These are phyloP conservation scores for Pyracantha coccinea DNA, from an alignment of 331 rosid genomes.

Conservation along the genomic window DNA sequence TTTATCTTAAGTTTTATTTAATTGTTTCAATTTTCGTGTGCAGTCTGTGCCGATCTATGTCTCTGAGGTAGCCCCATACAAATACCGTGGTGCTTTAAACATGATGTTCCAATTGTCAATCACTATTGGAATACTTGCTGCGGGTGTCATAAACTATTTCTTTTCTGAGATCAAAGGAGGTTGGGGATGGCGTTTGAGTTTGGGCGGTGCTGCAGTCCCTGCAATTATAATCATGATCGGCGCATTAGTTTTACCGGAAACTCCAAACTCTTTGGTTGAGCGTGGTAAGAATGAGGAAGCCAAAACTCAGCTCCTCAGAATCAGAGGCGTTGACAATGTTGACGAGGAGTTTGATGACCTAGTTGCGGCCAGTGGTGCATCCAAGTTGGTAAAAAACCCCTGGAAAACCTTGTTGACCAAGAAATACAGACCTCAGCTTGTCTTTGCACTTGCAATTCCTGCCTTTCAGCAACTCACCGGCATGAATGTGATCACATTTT, in stretches of 20 bases:
- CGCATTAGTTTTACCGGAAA: background rate
- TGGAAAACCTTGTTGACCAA: background rate
- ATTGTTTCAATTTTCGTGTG: background rate
- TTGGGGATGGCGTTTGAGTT: slow-evolving; percentile 34
- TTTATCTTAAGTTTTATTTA: no score
- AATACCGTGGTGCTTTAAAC: slow-evolving; percentile 39
- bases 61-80: slow-evolving; percentile 55
- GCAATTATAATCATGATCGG: background rate
- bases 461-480: slow-evolving; percentile 14
- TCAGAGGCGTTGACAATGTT: background rate
- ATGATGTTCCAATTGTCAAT: slow-evolving; percentile 55
- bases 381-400: background rate
- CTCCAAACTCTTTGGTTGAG: slow-evolving; percentile 10
- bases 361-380: background rate
- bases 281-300: background rate
- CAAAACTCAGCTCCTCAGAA: background rate
- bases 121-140: slow-evolving; percentile 50
- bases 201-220: slow-evolving; percentile 14
- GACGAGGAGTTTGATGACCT: slow-evolving; percentile 5
- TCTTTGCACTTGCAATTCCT: background rate
- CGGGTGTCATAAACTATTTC: slow-evolving; percentile 38
- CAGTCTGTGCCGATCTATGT: slow-evolving; percentile 64
- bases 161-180: slow-evolving; percentile 28
- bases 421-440: slow-evolving; percentile 9
- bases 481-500: slow-evolving; percentile 4